Base-by-base conservation (phyloP, 2,329 filamentous ascomycete genomes). In the Falciphora oryzae region DNA sequence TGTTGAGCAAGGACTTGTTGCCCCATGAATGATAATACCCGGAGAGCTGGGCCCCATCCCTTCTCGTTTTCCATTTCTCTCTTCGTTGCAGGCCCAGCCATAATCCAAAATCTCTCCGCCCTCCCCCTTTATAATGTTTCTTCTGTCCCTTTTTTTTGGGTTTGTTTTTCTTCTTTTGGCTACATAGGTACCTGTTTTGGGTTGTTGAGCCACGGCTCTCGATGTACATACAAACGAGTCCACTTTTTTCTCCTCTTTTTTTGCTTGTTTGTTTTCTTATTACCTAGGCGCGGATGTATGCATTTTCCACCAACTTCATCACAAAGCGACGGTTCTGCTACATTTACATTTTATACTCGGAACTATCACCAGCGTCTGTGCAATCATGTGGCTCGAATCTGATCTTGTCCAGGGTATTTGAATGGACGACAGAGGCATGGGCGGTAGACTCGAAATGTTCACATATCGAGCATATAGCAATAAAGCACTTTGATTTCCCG, bases 1-100 rank as follows among this genome's bases (percentile, higher is more conserved):
- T 71, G 32, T 59, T 77, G 16, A 70, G 71, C 6, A 75, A 77
- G 66, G 75, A 75, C 64, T 65, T 78, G 66, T 69, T 72, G 59
- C 75, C 75, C 60, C 69, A 66, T 16, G 75, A 78, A 59, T 64
- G 53, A 59, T 57, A 29, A 56, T 31, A 18, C 22, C 44, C 8
- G n/a, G 44, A 11, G 22, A 53, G 18, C n/a, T 29, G 57, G 57
- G 10, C 27, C 11, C 27, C 14, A 28, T 7, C 3, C 29, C 57
- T 29, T 25, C 57, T 58, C 3, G 13, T 58, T 58, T 29, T 58
- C 27, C 27, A 3, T 11, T 25, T 53, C 44, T 22, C 44, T 22
- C 38, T 22, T 53, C 22, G 44, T 53, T 8, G 7, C 22, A n/a
- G 18, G 18, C 10, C 44, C 44, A 11, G 44, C 38, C 16, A n/a